Evolutionary conservation across 345 rosid genomes (phyloP), one percentile per base, ranked within the genome.

Genomic region (Eucalyptus erythrocorys): DNA sequence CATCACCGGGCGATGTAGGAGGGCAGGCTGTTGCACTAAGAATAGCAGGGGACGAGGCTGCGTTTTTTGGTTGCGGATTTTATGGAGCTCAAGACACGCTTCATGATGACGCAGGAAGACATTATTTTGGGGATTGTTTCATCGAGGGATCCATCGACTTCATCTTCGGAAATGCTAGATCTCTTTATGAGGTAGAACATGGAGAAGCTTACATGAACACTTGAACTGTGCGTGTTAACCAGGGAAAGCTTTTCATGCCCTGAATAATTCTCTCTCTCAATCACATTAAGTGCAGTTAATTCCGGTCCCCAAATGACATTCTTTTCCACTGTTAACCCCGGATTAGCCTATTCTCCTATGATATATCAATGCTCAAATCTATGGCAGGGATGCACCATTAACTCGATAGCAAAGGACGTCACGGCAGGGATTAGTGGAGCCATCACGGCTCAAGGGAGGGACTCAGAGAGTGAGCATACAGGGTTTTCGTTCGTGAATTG

Each of bases 11-110:
- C 17, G 96, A 94, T 71, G 89, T 22, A 64, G 97, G 97, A 87
- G 96, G 91, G n/a, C 99, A 97, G 90, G 99, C 95, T 47, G 95
- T 97, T 86, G 99, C 99, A 42, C 89, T 95, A 49, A 94, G 96
- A 92, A 90, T 95, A 47, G 94, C 92, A 42, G 99, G 97, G 15
- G 98, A 97, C 87, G 95, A 93, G 89, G 94, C 95, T 40, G 98
- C 99, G 3, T 95, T 97, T 89, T 95, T 94, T 48, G 92, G 95
- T 3, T 97, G 99, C 89, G 99, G 99, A 79, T 95, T 97, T 88
- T 96, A 91, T 64, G 97, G 99, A 87, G 95, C 97, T 19, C 99
- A 97, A 94, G 99, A 97, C 91, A 97, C 99, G 0, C 98, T 97
- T 86, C 92, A 91, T 89, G 99, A 97, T 79, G 94, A 95, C 88